A percentile compares a stretch with the other conserved stretches of the same genome.
Conservation (phyloP, 768 basidiomycete species). For the Russula emetica region DNA sequence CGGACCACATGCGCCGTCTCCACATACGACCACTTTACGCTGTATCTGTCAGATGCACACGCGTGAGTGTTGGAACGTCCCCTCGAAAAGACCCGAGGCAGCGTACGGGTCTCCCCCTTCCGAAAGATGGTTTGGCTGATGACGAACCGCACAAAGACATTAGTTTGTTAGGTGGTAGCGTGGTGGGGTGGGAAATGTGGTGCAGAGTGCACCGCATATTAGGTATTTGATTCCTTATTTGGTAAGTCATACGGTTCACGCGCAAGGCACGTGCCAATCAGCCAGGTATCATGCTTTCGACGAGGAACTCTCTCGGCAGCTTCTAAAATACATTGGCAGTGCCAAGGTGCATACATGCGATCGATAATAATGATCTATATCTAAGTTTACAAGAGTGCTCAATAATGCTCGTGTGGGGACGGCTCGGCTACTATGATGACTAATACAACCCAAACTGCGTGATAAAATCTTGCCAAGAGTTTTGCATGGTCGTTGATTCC, state of each 20-base stretch:
- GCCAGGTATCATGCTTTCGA: background rate
- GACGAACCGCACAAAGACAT: slow-evolving; percentile 22
- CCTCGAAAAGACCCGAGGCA: no score
- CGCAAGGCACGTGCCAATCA: background rate
- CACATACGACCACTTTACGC: slow-evolving; percentile 82
- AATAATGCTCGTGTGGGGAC: background rate
- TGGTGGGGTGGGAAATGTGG: slow-evolving; percentile 17
- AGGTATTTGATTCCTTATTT: background rate
- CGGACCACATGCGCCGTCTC: slow-evolving; percentile 92
- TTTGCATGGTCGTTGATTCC: slow-evolving; percentile 30
- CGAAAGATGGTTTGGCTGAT: slow-evolving; percentile 16
- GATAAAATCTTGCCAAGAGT: slow-evolving; percentile 33
- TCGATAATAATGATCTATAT: slow-evolving; percentile 5
- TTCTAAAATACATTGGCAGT: slow-evolving; percentile 6
- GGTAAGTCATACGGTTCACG: background rate
- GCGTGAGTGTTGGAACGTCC: background rate
- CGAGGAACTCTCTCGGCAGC: background rate
- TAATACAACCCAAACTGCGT: slow-evolving; percentile 33
- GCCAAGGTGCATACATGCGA: background rate
- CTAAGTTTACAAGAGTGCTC: background rate
- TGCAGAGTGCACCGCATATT: background rate
- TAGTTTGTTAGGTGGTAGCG: slow-evolving; percentile 1
- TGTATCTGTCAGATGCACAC: slow-evolving; percentile 37
- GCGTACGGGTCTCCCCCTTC: slow-evolving; percentile 22
- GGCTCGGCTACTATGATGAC: background rate